A percentile compares a stretch with the other conserved stretches of the same genome.
Evolutionary conservation across 768 basidiomycete species (phyloP).

Genomic region (Holtermannia corniformis): DNA sequence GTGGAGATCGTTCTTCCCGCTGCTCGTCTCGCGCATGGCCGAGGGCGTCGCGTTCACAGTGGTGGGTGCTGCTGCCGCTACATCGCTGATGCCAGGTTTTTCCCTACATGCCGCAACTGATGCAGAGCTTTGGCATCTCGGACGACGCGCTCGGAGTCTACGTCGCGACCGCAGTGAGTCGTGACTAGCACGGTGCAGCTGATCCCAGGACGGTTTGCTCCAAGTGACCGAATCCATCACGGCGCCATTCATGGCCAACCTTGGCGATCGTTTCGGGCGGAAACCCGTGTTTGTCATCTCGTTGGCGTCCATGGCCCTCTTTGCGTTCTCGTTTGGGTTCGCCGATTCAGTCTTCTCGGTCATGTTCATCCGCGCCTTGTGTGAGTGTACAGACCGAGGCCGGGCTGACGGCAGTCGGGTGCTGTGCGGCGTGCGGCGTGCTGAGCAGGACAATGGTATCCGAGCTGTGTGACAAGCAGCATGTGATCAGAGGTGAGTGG

Average conservation of each 20-base stretch:
- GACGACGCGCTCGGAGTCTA: conserved; percentile 27
- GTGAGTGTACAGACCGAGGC: conserved; percentile 8
- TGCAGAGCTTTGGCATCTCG: conserved; percentile 20
- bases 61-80: too few species aligned
- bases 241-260: conserved; percentile 21
- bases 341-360: conserved; percentile 12
- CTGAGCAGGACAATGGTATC: conserved; percentile 25
- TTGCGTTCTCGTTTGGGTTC: conserved; percentile 20
- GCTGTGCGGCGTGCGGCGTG: conserved; percentile 25
- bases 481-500: conserved; percentile 24
- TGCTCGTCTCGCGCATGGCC: conserved; percentile 14
- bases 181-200: neutral
- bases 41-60: conserved; percentile 27
- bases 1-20: conserved; percentile 9
- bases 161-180: conserved; percentile 22
- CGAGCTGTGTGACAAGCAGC: conserved; percentile 25
- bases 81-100: too few species aligned
- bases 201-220: conserved; percentile 22
- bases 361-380: conserved; percentile 12
- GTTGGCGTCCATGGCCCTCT: conserved; percentile 16
- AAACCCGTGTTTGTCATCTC: conserved; percentile 20
- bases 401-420: conserved; percentile 16
- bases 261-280: conserved; percentile 21
- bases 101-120: conserved; percentile 33
- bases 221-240: conserved; percentile 20